phyloP scores from a whole-genome alignment of 2,329 filamentous ascomycete genomes.

The Colletotrichum sojae region DNA sequence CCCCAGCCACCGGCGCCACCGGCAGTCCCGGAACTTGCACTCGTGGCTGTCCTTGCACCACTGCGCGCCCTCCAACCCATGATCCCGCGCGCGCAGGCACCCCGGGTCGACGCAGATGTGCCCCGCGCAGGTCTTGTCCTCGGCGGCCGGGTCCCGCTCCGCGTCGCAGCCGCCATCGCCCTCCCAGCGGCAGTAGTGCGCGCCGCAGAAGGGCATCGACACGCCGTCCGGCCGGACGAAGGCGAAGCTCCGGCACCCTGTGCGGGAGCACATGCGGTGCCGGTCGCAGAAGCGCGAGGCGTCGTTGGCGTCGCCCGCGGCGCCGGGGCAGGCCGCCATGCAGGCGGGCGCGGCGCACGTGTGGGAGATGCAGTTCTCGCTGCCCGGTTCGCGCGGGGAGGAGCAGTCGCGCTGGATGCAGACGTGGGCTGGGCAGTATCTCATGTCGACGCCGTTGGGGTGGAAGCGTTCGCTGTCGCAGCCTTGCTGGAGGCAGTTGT shows the following conservation, averaged over 20 bases:
- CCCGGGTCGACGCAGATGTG: constrained; percentile 44
- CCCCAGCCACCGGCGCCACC: constrained; percentile 41
- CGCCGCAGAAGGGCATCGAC: constrained; percentile 46
- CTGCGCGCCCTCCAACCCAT: constrained; percentile 12
- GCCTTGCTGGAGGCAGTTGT: constrained; percentile 46
- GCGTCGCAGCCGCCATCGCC: constrained; percentile 45
- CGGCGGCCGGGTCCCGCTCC: constrained; percentile 37
- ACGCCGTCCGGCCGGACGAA: constrained; percentile 46
- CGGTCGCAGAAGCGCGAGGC: constrained; percentile 47
- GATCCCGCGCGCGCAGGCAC: constrained; percentile 43
- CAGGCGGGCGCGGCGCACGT: constrained; percentile 48
- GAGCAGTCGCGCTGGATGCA: constrained; percentile 46
- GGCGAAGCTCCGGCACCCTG: constrained; percentile 45
- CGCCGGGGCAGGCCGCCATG: constrained; percentile 43
- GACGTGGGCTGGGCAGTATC: constrained; percentile 48
- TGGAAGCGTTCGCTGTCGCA: constrained; percentile 45
- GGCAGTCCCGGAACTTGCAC: constrained; percentile 45
- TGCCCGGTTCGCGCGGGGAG: constrained; percentile 19
- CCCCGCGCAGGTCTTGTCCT: constrained; percentile 42
- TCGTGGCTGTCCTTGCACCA: constrained; percentile 45
- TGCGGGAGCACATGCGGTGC: constrained; percentile 46
- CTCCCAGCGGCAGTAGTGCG: constrained; percentile 48
- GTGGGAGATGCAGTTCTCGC: constrained; percentile 46
- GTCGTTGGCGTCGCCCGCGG: constrained; percentile 37
- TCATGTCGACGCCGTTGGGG: constrained; percentile 41